Evolutionary conservation across 148 eudicot species (phyloP), one percentile per base, ranked within the genome.

Genomic region (Salicornia ramosissima): DNA sequence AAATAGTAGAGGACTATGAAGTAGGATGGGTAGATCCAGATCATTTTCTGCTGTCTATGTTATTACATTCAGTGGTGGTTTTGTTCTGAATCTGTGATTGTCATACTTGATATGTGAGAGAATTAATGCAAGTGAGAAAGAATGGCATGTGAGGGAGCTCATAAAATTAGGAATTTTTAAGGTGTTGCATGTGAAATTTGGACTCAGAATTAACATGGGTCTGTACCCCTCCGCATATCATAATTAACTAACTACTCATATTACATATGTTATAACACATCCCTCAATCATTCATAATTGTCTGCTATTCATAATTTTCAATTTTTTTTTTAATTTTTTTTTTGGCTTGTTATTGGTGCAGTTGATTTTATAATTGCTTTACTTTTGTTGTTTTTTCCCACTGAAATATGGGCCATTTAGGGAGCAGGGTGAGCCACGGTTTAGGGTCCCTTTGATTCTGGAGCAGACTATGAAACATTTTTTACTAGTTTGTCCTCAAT

Each of bases 141-240:
- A 46, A 46, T 46, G 42, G 61, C 75, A 64, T 52, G 69, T 53
- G 69, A 18, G 46, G 15, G 2, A 36, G 0, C 49, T 19, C 5
- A 36, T 1, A 12, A 50, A 71, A 61, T 45, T 15, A 40, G 53
- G 49, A 55, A 21, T 45, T 0, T 34, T 19, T n/a, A 22, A 58
- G 40, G 54, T 43, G 56, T 19, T 25, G 16, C 76, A 65, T 65
- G 64, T 73, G 70, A 54, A 11, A 56, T 42, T 25, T 53, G 40
- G 50, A 67, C 59, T 65, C 50, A 67, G 25, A 33, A 45, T 68
- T 24, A 74, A 75, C 78, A 75, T 52, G 73, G 5, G 34, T 59
- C 50, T 68, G 78, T 75, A 46, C 65, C 72, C 72, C 15, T 43
- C 4, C 3, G n/a, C 50, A 46, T 14, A 12, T 46, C 16, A 59